Evolutionary conservation across 1,284 basidiomycete genomes (phyloP), one percentile per base, ranked within the genome.

Genomic region (Phellopilus nigrolimitatus): DNA sequence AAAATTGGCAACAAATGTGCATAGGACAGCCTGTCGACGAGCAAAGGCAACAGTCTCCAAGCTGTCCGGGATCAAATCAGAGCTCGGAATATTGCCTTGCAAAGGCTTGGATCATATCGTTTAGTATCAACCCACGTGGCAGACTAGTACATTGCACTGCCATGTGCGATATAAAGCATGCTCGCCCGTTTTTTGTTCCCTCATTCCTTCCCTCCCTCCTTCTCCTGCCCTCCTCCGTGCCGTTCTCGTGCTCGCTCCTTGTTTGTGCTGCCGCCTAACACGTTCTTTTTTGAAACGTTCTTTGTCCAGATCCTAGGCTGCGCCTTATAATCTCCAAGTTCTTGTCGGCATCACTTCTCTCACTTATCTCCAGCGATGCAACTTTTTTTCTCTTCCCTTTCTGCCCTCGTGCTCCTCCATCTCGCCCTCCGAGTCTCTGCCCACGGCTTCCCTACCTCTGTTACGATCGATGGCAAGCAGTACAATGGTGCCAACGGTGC

Each of bases 401-500:
- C 39, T 12, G 34, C 47, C 10, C 22, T 53, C 15, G 46, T 44
- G 17, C 10, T 53, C 8, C 45, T 41, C 24, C 36, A 28, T n/a
- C 28, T 54, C 27, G 47, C 28, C 30, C 24, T 49, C 15, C 47
- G 30, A 12, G 52, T 39, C 25, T 28, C 15, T 6, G 52, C 47
- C 2, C 52, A 54, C 13, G 52, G 52, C 1, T 44, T 25, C 17
- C 40, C 43, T 21, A 21, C 30, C 17, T 27, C n/a, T 22, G 37
- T 54, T 13, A 19, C 28, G 13, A 39, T 54, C 13, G 52, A 54
- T 17, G 47, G 52, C n/a, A 54, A n/a, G 4, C n/a, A 19, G 10
- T 54, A 54, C 17, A 12, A 39, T 10, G 52, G 52, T 21, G 40
- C 52, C 22, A 49, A 54, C 45, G 52, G 52, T 22, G 30, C 41